phyloP scores from a whole-genome alignment of 2,329 filamentous ascomycete genomes.

The Monosporascus sp. region DNA sequence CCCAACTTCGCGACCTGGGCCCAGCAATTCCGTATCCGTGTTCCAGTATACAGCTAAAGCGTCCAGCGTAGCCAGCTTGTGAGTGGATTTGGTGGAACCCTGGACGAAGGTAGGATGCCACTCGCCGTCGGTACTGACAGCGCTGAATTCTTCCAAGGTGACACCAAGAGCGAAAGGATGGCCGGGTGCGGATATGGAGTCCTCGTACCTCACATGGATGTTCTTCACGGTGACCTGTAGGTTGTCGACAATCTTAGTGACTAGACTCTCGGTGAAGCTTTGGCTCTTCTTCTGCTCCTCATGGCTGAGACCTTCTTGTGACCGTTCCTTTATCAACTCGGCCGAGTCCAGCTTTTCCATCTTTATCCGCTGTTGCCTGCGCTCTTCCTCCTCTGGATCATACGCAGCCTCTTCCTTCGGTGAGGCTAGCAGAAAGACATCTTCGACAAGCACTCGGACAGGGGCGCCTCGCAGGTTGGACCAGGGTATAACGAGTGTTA shows the following conservation, averaged over 20 bases:
- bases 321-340: conserved; percentile 87
- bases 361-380: conserved; percentile 83
- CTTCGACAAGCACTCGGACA: conserved; percentile 90
- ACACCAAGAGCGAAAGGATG: conserved; percentile 92
- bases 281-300: conserved; percentile 98
- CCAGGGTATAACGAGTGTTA: conserved; percentile 94
- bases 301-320: conserved; percentile 84
- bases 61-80: conserved; percentile 89
- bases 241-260: conserved; percentile 97
- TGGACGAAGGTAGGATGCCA: conserved; percentile 98
- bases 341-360: conserved; percentile 98
- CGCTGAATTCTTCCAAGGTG: conserved; percentile 93
- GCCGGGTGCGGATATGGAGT: conserved; percentile 89
- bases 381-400: conserved; percentile 86
- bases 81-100: conserved; percentile 72
- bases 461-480: conserved; percentile 93
- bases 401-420: conserved; percentile 94
- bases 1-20: conserved; percentile 70
- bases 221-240: conserved; percentile 97
- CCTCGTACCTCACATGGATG: conserved; percentile 96
- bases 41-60: conserved; percentile 97
- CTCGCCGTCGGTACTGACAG: conserved; percentile 87
- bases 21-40: conserved; percentile 81
- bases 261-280: conserved; percentile 91
- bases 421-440: conserved; percentile 92